Evolutionary conservation across 2,329 filamentous ascomycete species (phyloP).

Genomic region (Tolypocladium inflatum): DNA sequence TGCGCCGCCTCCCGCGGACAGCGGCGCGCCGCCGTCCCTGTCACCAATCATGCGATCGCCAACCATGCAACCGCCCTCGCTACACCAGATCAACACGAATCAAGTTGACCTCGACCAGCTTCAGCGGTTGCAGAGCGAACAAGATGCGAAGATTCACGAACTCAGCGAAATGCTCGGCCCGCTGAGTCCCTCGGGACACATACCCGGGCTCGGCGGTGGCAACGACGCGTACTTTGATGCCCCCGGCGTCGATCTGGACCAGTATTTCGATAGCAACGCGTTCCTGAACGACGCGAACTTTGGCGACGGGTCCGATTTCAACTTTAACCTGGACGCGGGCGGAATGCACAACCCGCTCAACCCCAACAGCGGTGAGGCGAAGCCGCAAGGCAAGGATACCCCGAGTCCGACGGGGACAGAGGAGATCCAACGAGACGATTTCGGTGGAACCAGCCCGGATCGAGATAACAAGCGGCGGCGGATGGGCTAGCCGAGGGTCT

Average conservation of each 20-base stretch:
- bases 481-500: conserved; percentile 13
- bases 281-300: conserved; percentile 29
- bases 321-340: conserved; percentile 37
- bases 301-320: conserved; percentile 37
- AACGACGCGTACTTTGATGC: conserved; percentile 24
- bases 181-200: conserved; percentile 67
- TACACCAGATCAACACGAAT: conserved; percentile 58
- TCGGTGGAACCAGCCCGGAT: conserved; percentile 16
- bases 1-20: conserved; percentile 9
- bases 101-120: conserved; percentile 70
- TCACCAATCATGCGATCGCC: conserved; percentile 40
- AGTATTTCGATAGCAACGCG: conserved; percentile 38
- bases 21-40: conserved; percentile 25
- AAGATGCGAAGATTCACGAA: conserved; percentile 67
- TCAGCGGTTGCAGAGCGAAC: conserved; percentile 68
- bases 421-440: conserved; percentile 37
- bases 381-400: conserved; percentile 20
- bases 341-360: conserved; percentile 8
- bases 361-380: background rate
- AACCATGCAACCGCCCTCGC: conserved; percentile 34
- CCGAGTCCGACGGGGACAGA: conserved; percentile 40
- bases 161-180: conserved; percentile 68
- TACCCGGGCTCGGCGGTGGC: conserved; percentile 55
- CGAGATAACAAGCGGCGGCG: conserved; percentile 28
- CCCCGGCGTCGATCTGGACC: conserved; percentile 37